Evolutionary conservation across 2,329 filamentous ascomycete genomes (phyloP).

Genomic region (Rutstroemia sp.): DNA sequence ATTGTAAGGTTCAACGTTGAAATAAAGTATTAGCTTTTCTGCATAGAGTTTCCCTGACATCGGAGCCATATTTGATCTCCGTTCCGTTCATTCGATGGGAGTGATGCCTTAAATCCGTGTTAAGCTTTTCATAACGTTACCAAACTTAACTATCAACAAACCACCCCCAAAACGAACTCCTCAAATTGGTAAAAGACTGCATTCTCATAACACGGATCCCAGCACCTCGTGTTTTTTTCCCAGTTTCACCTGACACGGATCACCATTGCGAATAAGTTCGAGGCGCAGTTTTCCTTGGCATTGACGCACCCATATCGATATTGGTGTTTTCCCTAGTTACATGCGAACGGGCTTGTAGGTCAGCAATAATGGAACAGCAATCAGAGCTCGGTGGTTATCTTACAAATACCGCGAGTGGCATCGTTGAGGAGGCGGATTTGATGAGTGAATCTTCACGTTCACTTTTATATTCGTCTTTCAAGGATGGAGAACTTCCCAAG

Average conservation of each 20-base stretch:
- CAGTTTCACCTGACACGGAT: background rate
- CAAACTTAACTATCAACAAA: background rate
- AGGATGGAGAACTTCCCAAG: background rate
- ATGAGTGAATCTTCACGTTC: background rate
- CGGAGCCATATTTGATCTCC: too few species aligned
- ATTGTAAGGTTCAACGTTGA: too few species aligned
- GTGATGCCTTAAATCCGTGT: too few species aligned
- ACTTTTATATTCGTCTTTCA: background rate
- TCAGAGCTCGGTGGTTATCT: background rate
- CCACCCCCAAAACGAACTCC: background rate
- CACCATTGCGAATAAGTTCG: background rate
- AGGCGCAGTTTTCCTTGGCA: constrained; percentile 3
- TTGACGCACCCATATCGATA: background rate
- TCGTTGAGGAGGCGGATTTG: background rate
- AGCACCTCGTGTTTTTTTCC: background rate
- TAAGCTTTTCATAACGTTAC: too few species aligned
- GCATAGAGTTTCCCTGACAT: too few species aligned
- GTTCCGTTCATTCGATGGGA: too few species aligned
- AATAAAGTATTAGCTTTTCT: too few species aligned
- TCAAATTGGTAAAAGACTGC: too few species aligned
- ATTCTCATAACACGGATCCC: background rate
- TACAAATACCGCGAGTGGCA: background rate
- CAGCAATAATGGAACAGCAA: background rate
- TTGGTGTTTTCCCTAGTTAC: background rate
- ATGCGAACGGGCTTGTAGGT: background rate